Evolutionary conservation across 352 stramenopile species (phyloP), one percentile per base, ranked within the genome.

Genomic region (Phytophthora melonis): DNA sequence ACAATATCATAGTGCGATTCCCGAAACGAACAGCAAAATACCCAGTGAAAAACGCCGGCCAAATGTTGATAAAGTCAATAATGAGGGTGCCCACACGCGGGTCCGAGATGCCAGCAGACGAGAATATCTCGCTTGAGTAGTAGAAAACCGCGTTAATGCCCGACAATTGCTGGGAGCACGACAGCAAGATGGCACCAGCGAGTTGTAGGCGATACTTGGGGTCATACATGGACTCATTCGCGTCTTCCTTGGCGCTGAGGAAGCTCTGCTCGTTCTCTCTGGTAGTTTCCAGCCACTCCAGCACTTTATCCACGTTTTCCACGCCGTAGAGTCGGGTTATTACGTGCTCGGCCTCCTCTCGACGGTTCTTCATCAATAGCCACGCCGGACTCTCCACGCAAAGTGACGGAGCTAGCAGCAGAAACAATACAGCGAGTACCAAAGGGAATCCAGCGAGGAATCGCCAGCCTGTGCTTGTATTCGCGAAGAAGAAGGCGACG

Each of bases 1-100:
- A 58, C n/a, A 92, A 64, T 14, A 92, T 73, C 80, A 93, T 83
- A 3, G 21, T 75, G 34, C 84, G 84, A 54, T 89, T 90, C n/a
- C 77, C 78, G 43, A 86, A 92, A 18, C 68, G 74, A 56, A 68
- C 70, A 11, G 71, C 79, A 3, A 93, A 65, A 53, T 75, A 36
- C 5, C 82, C 68, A 39, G 68, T 71, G 47, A 71, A 71, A 19
- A 75, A 75, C 3, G 62, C 68, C 10, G 68, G 68, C 62, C 54
- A 75, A 57, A 75, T 75, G 18, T 75, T 75, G 34, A 75, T 75
- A 19, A 75, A 66, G 47, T 75, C 62, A 41, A 75, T 75, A 16
- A 71, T 66, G 4, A 75, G 39, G 1, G 68, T 75, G 3, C 68
- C 82, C 2, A 84, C 74, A 11, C 68, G 68, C 8, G 68, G 49